phyloP scores from a whole-genome alignment of 768 basidiomycete species.

The Xerocomellus intermedius region DNA sequence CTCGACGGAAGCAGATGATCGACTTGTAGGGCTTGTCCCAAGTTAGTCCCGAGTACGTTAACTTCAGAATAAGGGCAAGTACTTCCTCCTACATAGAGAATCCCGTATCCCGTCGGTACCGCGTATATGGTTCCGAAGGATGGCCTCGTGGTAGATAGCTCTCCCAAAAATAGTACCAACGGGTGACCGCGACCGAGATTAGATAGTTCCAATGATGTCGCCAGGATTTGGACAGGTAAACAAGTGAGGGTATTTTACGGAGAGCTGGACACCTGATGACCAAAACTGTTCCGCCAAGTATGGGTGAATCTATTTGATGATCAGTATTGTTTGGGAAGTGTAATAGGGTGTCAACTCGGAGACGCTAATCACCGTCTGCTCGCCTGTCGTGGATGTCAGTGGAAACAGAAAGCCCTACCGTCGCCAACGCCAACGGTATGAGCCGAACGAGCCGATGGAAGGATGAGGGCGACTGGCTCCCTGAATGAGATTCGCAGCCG shows the following conservation, averaged over 20 bases:
- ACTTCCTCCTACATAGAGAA: too few species aligned
- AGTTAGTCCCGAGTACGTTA: too few species aligned
- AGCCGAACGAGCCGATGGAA: neutral
- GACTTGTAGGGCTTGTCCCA: too few species aligned
- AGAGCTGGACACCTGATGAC: neutral
- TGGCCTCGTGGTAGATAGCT: neutral
- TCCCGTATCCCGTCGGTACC: too few species aligned
- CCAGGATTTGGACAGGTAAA: neutral
- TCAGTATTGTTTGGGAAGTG: too few species aligned
- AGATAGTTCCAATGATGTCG: neutral
- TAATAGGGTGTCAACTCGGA: neutral
- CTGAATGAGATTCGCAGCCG: neutral
- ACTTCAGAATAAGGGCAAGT: too few species aligned
- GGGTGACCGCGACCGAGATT: neutral
- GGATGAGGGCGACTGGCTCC: neutral
- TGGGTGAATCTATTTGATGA: neutral
- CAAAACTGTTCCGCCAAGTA: too few species aligned
- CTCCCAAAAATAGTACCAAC: neutral
- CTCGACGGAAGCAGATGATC: too few species aligned
- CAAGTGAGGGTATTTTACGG: neutral
- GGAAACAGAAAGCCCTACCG: neutral
- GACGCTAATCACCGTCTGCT: neutral
- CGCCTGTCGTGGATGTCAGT: neutral
- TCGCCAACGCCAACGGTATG: neutral
- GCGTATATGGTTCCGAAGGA: neutral